Base-by-base conservation (phyloP, 305 asterid genomes). In the Withania somnifera region DNA sequence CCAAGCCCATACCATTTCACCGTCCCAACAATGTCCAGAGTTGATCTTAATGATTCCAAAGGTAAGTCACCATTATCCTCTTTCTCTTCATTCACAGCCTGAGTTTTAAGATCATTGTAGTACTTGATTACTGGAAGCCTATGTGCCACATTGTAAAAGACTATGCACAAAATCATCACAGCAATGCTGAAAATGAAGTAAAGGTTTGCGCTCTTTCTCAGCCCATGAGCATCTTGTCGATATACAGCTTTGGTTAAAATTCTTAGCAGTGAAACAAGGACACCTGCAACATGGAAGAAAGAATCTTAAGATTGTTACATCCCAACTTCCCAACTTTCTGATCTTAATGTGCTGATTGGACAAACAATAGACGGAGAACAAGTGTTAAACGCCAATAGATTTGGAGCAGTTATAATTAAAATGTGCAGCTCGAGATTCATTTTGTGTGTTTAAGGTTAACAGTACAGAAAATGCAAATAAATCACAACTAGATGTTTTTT, bases 1-100 rank as follows among this genome's bases (percentile, higher is more conserved):
- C 95, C 95, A 30, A 64, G 82, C 1, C 98, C 99, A 26, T 92
- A 91, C 98, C 97, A 95, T 88, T 94, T 95, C 54, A 95, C 89
- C 6, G 92, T 80, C 81, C 98, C 94, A 53, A 93, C 85, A 68
- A 91, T 84, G 61, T 90, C 92, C 68, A 94, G 80, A 30, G 93
- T 94, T 78, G 95, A 84, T 80, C 89, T 84, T 97, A 95, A 91
- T 57, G 89, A 81, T 77, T 89, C 86, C 64, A 91, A 91, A 11
- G 93, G 91, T 42, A 90, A 82, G 71, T 87, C 91, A 32, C 97
- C 98, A 82, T 87, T 92, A 68, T 81, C 94, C 83, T 87, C 95
- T 85, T 83, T 91, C 90, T 95, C 98, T 86, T 89, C 92, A 51
- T 82, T 85, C 77, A 87, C 79, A 0, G 99, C 99, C 76, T 84